A percentile compares a stretch with the other conserved stretches of the same genome.
Conservation (phyloP, 176 grass and related monocot species). For the Ampelocalamus luodianensis region DNA sequence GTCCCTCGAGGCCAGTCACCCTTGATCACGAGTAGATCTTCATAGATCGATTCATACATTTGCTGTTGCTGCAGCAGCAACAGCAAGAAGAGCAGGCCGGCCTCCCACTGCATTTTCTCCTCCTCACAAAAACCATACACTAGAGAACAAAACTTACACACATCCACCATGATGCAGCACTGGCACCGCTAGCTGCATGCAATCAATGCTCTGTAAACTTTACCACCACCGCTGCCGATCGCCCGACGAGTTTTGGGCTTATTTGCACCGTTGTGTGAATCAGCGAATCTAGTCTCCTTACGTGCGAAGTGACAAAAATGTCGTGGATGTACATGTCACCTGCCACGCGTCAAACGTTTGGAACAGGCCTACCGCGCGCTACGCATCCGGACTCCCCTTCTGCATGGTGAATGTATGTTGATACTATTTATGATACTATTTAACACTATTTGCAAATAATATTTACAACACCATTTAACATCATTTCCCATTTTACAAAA, state of each 20-base stretch:
- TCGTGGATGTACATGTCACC: no score
- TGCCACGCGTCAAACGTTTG: no score
- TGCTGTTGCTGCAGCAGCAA: not conserved
- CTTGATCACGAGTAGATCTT: conserved; percentile 40
- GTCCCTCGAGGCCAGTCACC: not conserved
- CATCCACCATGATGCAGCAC: conserved; percentile 8
- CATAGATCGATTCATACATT: not conserved
- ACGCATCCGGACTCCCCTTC: no score
- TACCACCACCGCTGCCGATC: not conserved
- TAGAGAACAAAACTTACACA: conserved; percentile 4
- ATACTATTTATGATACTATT: no score
- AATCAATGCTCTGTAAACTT: not conserved
- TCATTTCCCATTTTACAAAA: no score
- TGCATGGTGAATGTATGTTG: no score
- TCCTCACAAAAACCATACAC: not conserved
- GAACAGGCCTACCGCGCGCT: no score
- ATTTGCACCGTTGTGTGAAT: no score
- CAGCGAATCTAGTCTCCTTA: no score
- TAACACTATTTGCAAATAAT: no score
- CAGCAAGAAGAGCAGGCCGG: not conserved
- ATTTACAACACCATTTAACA: no score
- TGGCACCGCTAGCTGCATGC: not conserved
- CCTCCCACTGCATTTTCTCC: not conserved
- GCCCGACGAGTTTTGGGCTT: not conserved
- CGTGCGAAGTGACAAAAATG: no score